A percentile compares a stretch with the other conserved stretches of the same genome.
Conservation (phyloP, 2,329 filamentous ascomycete species). For the Sphaerostilbella broomeana region DNA sequence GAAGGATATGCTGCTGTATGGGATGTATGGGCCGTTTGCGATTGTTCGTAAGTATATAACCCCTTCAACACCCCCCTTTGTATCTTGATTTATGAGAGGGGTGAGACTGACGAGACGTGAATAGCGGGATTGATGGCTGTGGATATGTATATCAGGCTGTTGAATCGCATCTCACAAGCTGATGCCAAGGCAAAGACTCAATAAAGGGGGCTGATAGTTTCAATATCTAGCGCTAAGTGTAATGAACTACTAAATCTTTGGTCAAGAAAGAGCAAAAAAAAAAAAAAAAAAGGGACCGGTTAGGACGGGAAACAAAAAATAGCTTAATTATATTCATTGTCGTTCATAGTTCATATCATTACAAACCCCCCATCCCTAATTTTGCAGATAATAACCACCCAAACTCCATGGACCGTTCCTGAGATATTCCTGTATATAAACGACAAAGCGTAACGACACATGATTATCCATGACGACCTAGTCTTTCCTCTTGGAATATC, state of each 20-base stretch:
- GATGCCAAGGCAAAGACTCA: slow-evolving; percentile 33
- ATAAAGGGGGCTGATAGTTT: neutral
- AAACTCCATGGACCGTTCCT: slow-evolving; percentile 5
- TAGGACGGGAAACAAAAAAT: no score
- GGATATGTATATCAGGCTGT: slow-evolving; percentile 50
- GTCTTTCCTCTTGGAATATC: slow-evolving; percentile 47
- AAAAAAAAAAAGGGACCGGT: no score
- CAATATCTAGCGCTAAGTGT: no score
- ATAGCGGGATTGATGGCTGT: slow-evolving; percentile 43
- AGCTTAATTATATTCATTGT: no score
- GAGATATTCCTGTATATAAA: neutral
- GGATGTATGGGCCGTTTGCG: slow-evolving; percentile 46
- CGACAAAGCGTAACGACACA: neutral
- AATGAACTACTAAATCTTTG: no score
- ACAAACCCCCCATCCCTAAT: neutral
- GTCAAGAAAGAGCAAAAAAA: no score
- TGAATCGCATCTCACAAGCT: slow-evolving; percentile 33
- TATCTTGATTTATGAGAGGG: no score
- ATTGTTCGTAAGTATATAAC: slow-evolving; percentile 41
- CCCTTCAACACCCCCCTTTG: neutral
- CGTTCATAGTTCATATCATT: no score
- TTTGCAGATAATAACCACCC: slow-evolving; percentile 8
- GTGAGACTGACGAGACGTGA: neutral
- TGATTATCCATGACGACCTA: neutral
- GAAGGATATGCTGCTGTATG: slow-evolving; percentile 41